Conservation (phyloP, 306 rosid species). For the Cucumis hystrix region DNA sequence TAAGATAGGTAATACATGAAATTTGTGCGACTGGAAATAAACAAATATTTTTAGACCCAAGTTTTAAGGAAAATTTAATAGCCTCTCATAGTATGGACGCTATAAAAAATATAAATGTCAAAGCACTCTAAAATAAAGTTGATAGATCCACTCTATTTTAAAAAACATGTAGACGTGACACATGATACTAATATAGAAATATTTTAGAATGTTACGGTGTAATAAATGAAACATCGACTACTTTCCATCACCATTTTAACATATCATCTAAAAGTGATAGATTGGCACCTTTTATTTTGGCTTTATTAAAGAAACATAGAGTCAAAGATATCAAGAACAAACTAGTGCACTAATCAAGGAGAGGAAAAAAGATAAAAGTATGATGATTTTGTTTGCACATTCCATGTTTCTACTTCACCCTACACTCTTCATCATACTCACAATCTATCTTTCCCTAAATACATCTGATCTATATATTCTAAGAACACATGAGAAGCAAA, state of each 20-base stretch:
- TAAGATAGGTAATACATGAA: no score
- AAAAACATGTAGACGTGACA: no score
- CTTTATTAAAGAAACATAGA: conserved; percentile 2
- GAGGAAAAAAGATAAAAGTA: neutral
- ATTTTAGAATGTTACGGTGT: no score
- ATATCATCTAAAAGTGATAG: neutral
- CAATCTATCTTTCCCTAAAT: neutral
- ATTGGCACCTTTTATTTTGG: neutral
- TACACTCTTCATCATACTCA: conserved; percentile 13
- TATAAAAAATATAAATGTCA: no score
- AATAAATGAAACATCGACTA: no score
- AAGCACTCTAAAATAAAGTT: no score
- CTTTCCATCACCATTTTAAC: neutral
- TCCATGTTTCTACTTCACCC: conserved; percentile 15
- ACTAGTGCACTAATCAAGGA: conserved; percentile 1
- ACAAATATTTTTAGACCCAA: no score
- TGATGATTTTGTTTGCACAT: conserved; percentile 9
- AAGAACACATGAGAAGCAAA: neutral
- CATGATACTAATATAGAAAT: no score
- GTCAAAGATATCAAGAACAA: conserved; percentile 17
- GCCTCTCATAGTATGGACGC: no score
- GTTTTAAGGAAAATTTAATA: no score
- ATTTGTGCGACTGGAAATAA: no score
- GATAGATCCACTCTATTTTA: no score
- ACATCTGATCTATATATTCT: neutral